These are phyloP conservation scores for Termitomyces sp. DNA, from an alignment of 768 basidiomycete species.

Conservation along the genomic window DNA sequence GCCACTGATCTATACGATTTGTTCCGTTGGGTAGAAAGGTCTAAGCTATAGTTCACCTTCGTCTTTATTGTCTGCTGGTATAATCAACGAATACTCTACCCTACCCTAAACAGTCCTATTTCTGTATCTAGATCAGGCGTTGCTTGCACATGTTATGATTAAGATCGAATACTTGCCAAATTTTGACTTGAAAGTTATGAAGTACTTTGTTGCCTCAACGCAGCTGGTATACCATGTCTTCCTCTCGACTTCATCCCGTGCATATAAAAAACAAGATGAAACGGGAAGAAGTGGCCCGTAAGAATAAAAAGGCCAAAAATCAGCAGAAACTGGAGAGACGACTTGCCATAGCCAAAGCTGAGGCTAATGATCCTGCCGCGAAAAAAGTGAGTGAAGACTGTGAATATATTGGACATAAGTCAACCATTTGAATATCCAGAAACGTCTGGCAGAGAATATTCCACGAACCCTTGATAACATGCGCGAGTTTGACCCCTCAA, in stretches of 20 bases:
- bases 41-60: slow-evolving; percentile 19
- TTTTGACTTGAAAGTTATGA: not conserved
- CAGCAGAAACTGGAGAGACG: slow-evolving; percentile 79
- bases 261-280: slow-evolving; percentile 86
- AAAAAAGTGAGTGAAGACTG: slow-evolving; percentile 57
- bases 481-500: slow-evolving; percentile 75
- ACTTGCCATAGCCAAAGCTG: slow-evolving; percentile 71
- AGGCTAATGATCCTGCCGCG: slow-evolving; percentile 66
- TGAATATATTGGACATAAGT: not conserved
- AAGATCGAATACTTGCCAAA: not conserved
- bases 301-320: slow-evolving; percentile 70
- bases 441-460: slow-evolving; percentile 79
- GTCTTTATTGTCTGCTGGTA: not conserved
- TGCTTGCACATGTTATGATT: slow-evolving; percentile 8
- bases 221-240: slow-evolving; percentile 36
- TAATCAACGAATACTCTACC: not conserved
- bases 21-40: slow-evolving; percentile 28
- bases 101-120: too few relatives aligned
- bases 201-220: not conserved
- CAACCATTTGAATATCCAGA: slow-evolving; percentile 34
- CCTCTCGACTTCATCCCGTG: slow-evolving; percentile 55
- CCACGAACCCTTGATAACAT: slow-evolving; percentile 93
- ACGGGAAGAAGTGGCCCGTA: slow-evolving; percentile 70
- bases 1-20: slow-evolving; percentile 68
- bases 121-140: not conserved